phyloP scores from a whole-genome alignment of 805 yeast genomes.

The Candida lessepsii region DNA sequence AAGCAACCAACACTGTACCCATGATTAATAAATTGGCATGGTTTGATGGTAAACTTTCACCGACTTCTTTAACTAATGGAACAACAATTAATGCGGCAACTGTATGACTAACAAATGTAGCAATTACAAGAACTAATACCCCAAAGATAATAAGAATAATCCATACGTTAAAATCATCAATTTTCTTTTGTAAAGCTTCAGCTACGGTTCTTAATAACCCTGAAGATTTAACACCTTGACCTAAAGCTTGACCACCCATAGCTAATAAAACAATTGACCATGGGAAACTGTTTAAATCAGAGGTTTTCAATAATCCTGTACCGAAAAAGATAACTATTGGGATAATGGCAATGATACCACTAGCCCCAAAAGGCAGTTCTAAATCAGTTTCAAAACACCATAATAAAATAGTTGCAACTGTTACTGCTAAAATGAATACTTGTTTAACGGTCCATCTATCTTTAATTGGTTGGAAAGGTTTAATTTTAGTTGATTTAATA shows the following conservation, averaged over 20 bases:
- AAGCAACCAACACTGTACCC: conserved; percentile 41
- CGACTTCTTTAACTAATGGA: conserved; percentile 42
- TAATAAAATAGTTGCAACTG: conserved; percentile 43
- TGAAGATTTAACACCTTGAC: conserved; percentile 50
- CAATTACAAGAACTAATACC: conserved; percentile 37
- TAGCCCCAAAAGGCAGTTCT: conserved; percentile 44
- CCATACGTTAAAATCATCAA: conserved; percentile 43
- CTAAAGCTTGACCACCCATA: conserved; percentile 56
- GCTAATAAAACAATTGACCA: conserved; percentile 56
- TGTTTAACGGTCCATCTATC: conserved; percentile 47
- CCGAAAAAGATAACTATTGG: conserved; percentile 51
- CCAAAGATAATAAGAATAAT: conserved; percentile 47
- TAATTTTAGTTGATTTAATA: conserved; percentile 45
- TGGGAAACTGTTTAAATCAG: conserved; percentile 51
- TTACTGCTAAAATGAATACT: conserved; percentile 40
- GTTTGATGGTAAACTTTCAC: conserved; percentile 34
- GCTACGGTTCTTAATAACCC: conserved; percentile 50
- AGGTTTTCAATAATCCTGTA: conserved; percentile 46
- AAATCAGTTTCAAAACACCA: conserved; percentile 50
- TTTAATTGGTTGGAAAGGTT: conserved; percentile 46
- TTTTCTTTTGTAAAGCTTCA: conserved; percentile 40
- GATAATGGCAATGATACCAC: conserved; percentile 48
- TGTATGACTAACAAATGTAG: conserved; percentile 45
- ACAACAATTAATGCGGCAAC: conserved; percentile 44
- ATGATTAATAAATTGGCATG: conserved; percentile 40